Evolutionary conservation across 164 flowering plant species (phyloP).

Genomic region (Brasenia schreberi): DNA sequence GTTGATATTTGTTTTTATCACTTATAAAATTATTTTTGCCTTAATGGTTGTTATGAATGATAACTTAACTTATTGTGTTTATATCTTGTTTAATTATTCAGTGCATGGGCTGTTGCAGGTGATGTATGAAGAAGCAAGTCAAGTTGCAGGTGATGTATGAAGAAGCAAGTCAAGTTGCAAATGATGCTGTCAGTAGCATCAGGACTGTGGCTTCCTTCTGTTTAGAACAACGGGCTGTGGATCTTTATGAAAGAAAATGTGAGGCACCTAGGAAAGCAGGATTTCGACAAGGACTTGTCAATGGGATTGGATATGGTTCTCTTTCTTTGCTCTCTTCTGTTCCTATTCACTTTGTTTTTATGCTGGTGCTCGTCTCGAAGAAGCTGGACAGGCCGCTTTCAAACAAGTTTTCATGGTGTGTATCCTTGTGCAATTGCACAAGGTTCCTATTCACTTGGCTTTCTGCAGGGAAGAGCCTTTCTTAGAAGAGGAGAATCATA

Average conservation of each 20-base stretch:
- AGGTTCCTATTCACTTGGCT: no score
- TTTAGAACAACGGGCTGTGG: conserved; percentile 35
- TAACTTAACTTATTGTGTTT: not conserved
- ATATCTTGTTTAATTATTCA: not conserved
- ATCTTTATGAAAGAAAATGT: conserved; percentile 30
- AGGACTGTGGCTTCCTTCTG: conserved; percentile 48
- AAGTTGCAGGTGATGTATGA: conserved; percentile 48
- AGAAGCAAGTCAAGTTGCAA: conserved; percentile 47
- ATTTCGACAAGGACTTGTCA: conserved; percentile 27
- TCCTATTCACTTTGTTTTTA: conserved; percentile 32
- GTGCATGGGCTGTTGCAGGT: conserved; percentile 8
- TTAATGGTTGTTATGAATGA: not conserved
- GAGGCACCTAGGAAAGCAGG: conserved; percentile 27
- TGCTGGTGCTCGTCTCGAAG: conserved; percentile 27
- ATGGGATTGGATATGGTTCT: conserved; percentile 37
- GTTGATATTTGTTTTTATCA: not conserved
- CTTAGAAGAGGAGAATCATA: no score
- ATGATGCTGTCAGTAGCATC: conserved; percentile 38
- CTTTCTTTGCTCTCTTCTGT: conserved; percentile 23
- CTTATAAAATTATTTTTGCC: not conserved
- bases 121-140: conserved; percentile 50
- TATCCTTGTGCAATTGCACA: no score
- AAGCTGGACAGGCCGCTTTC: conserved; percentile 26
- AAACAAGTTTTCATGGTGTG: conserved; percentile 30
- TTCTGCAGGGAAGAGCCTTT: no score